Conservation (phyloP, 352 stramenopile species). For the Globisporangium nagaii region DNA sequence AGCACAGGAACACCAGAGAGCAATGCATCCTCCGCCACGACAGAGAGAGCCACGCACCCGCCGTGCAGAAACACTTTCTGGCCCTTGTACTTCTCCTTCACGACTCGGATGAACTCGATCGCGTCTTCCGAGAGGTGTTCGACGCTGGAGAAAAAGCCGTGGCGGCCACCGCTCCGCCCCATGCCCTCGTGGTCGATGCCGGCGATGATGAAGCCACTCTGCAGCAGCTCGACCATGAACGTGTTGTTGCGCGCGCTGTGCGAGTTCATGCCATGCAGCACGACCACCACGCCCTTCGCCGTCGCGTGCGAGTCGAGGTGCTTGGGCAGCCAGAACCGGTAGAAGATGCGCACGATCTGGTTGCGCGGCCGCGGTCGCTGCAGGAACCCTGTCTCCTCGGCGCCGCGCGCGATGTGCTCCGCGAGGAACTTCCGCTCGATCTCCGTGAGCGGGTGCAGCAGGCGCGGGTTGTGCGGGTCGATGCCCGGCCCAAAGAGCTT, state of each 20-base stretch:
- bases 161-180: constrained; percentile 65
- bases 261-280: constrained; percentile 73
- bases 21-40: too few species aligned
- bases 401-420: constrained; percentile 32
- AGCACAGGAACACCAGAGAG: constrained; percentile 3
- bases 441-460: constrained; percentile 26
- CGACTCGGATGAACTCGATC: constrained; percentile 50
- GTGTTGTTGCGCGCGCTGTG: constrained; percentile 74
- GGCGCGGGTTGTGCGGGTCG: constrained; percentile 38
- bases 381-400: constrained; percentile 49
- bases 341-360: constrained; percentile 52
- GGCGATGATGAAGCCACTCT: constrained; percentile 57
- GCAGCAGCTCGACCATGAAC: constrained; percentile 66
- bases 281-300: constrained; percentile 52
- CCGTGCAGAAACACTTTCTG: constrained; percentile 72
- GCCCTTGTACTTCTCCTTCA: constrained; percentile 52
- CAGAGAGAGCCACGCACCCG: constrained; percentile 46
- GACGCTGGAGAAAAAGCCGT: constrained; percentile 71
- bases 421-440: constrained; percentile 52
- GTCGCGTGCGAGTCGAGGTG: constrained; percentile 21
- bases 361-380: constrained; percentile 28
- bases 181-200: constrained; percentile 71
- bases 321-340: constrained; percentile 61
- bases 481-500: constrained; percentile 53
- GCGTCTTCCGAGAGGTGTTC: constrained; percentile 57